Conservation (phyloP, 2,329 filamentous ascomycete genomes). For the Aspergillus candidus region DNA sequence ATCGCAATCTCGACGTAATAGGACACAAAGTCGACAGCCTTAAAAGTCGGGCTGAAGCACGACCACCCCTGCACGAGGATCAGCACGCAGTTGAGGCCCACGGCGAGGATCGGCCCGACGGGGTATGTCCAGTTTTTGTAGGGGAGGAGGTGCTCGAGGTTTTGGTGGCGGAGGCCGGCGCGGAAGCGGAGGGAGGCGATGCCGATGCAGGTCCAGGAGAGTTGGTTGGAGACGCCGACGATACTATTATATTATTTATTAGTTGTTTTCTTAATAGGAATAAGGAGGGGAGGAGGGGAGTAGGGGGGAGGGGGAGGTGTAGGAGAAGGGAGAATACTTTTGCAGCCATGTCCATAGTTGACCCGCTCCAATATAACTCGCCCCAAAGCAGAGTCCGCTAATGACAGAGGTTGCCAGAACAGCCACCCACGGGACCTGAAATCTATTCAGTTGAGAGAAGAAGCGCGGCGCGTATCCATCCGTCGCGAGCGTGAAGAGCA, state of each 20-base stretch:
- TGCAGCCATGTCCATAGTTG: constrained; percentile 62
- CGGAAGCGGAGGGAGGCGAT: constrained; percentile 62
- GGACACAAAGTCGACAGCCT: constrained; percentile 55
- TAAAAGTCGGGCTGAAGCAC: constrained; percentile 56
- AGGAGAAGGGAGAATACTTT: constrained; percentile 39
- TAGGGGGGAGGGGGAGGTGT: constrained; percentile 11
- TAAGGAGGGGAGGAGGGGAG: not conserved
- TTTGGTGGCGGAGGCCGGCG: constrained; percentile 50
- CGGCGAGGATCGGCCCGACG: constrained; percentile 51
- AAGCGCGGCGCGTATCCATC: constrained; percentile 52
- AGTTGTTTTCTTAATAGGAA: not conserved
- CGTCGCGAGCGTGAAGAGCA: constrained; percentile 53
- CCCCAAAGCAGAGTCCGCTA: constrained; percentile 57
- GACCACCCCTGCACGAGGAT: constrained; percentile 57
- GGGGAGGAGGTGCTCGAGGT: constrained; percentile 56
- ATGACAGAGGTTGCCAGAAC: constrained; percentile 51
- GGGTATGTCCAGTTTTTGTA: constrained; percentile 65
- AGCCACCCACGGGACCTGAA: constrained; percentile 49
- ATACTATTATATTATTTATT: constrained; percentile 31
- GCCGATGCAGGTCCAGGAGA: constrained; percentile 59
- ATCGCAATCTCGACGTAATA: constrained; percentile 59
- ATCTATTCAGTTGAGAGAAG: constrained; percentile 47
- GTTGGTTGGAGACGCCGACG: constrained; percentile 61
- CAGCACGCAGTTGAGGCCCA: constrained; percentile 54
- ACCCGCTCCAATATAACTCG: constrained; percentile 60